A percentile compares a stretch with the other conserved stretches of the same genome.
Evolutionary conservation across 176 grass and related monocot species (phyloP).

Genomic region (Thinopyrum elongatum): DNA sequence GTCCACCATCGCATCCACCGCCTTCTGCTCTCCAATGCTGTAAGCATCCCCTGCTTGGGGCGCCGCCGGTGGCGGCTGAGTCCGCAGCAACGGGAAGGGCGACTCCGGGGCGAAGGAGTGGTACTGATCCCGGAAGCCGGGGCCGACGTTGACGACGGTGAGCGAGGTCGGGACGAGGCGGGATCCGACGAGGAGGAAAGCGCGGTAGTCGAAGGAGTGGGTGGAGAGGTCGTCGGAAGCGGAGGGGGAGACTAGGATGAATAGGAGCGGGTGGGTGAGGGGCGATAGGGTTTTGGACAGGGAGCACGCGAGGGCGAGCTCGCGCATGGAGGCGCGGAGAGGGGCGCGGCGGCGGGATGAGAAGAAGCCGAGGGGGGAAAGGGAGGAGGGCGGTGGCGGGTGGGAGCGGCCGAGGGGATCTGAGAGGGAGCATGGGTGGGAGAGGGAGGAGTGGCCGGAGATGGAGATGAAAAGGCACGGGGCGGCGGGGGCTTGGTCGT

Average conservation of each 20-base stretch:
- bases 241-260: slow-evolving; percentile 32
- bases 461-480: slow-evolving; percentile 40
- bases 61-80: not conserved
- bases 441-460: slow-evolving; percentile 48
- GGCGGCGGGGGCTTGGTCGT: slow-evolving; percentile 4
- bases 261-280: slow-evolving; percentile 21
- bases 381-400: not conserved
- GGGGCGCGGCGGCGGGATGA: slow-evolving; percentile 56
- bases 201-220: slow-evolving; percentile 41
- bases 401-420: slow-evolving; percentile 41
- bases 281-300: slow-evolving; percentile 22
- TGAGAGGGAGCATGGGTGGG: slow-evolving; percentile 39
- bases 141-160: slow-evolving; percentile 45
- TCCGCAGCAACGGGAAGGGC: slow-evolving; percentile 38
- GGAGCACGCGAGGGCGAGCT: slow-evolving; percentile 42
- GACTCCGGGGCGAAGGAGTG: slow-evolving; percentile 47
- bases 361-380: slow-evolving; percentile 52
- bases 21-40: slow-evolving; percentile 35
- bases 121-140: slow-evolving; percentile 53
- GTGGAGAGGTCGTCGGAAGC: slow-evolving; percentile 18
- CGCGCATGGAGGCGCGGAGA: slow-evolving; percentile 59
- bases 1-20: slow-evolving; percentile 33
- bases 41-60: not conserved
- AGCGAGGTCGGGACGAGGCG: slow-evolving; percentile 47
- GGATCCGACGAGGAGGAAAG: slow-evolving; percentile 50